These are phyloP conservation scores for Schwanniomyces vanrijiae DNA, from an alignment of 805 yeast species.

Conservation along the genomic window DNA sequence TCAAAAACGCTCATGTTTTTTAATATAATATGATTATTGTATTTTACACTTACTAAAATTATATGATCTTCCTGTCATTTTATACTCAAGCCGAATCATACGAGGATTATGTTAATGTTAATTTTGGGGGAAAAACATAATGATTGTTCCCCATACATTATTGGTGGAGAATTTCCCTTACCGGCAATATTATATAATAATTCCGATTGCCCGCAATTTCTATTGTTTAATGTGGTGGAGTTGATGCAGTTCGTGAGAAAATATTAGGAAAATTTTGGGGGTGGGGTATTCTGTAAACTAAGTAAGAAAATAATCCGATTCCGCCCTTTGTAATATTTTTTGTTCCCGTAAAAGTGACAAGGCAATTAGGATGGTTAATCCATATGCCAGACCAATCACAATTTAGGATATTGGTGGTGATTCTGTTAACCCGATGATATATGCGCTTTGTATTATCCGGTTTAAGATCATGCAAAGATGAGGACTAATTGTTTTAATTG, in stretches of 20 bases:
- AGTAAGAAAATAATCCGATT: not conserved
- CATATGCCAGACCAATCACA: not conserved
- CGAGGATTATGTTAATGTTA: not conserved
- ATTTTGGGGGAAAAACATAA: not conserved
- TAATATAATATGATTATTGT: not conserved
- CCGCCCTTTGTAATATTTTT: not conserved
- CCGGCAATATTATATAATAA: not conserved
- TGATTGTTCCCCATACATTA: not conserved
- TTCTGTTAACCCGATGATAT: not conserved
- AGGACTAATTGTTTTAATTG: no score
- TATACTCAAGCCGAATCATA: not conserved
- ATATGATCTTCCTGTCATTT: not conserved
- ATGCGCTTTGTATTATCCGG: no score
- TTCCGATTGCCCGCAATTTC: not conserved
- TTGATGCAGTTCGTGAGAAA: not conserved
- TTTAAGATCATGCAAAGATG: no score
- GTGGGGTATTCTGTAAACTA: not conserved
- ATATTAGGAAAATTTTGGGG: not conserved
- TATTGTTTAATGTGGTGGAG: not conserved
- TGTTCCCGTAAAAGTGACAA: not conserved
- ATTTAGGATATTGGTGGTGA: not conserved
- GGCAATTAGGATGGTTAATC: not conserved
- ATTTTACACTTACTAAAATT: no score
- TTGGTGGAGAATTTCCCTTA: not conserved
- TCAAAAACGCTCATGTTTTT: constrained; percentile 3